Percentiles rank a stretch among this genome's conserved stretches.
Conservation (phyloP, 257 asterid species). For the Penstemon davidsonii region DNA sequence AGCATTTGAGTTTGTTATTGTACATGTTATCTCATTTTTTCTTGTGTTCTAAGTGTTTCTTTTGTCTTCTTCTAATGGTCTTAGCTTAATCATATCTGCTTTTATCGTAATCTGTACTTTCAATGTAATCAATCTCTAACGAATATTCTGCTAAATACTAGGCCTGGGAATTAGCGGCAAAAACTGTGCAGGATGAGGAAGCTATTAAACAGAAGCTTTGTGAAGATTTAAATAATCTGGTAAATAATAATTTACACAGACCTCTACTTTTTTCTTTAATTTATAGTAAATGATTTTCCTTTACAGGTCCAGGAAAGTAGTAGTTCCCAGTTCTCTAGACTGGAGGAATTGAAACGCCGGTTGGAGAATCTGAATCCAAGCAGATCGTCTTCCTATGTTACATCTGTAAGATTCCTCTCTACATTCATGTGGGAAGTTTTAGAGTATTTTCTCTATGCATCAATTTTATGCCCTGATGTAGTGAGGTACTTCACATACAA, state of each 20-base stretch:
- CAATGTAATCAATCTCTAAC: constrained; percentile 6
- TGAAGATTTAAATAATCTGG: constrained; percentile 72
- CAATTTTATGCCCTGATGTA: constrained; percentile 7
- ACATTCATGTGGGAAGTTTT: constrained; percentile 20
- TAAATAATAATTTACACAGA: constrained; percentile 25
- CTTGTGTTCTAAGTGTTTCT: neutral
- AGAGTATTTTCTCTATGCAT: constrained; percentile 1
- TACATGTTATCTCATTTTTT: neutral
- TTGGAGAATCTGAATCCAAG: constrained; percentile 83
- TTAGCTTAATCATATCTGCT: constrained; percentile 11
- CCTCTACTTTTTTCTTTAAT: constrained; percentile 17
- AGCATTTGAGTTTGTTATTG: constrained; percentile 10
- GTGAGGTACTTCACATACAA: constrained; percentile 7
- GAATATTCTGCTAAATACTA: constrained; percentile 32
- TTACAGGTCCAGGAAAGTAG: constrained; percentile 86
- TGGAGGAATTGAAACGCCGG: constrained; percentile 89
- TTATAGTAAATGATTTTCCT: constrained; percentile 19
- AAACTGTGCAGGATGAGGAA: constrained; percentile 78
- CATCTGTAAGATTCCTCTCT: constrained; percentile 48
- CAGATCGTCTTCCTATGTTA: constrained; percentile 50
- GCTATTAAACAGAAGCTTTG: constrained; percentile 68
- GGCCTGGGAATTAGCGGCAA: constrained; percentile 82
- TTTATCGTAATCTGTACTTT: neutral
- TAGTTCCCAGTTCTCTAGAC: constrained; percentile 69
- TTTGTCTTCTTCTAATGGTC: constrained; percentile 3